Percentiles rank a stretch among this genome's conserved stretches.
phyloP scores from a whole-genome alignment of 2,329 filamentous ascomycete genomes.

The Colletotrichum phormii region DNA sequence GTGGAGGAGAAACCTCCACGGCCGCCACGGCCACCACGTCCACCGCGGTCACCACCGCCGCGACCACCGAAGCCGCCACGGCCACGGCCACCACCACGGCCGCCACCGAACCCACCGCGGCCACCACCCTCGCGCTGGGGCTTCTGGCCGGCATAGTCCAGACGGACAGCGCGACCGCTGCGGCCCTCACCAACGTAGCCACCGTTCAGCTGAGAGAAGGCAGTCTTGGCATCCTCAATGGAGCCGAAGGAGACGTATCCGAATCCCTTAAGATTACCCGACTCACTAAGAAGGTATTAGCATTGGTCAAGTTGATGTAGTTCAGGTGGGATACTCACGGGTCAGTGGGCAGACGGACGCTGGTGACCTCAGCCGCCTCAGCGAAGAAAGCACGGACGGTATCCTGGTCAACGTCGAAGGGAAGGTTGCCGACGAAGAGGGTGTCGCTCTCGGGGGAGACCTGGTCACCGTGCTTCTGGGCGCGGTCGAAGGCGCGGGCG shows the following conservation, averaged over 20 bases:
- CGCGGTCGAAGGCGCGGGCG: conserved; percentile 72
- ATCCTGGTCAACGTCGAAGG: conserved; percentile 85
- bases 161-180: conserved; percentile 78
- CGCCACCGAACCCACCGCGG: conserved; percentile 48
- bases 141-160: conserved; percentile 83
- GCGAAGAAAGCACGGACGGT: conserved; percentile 79
- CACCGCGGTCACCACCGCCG: conserved; percentile 58
- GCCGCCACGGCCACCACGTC: conserved; percentile 64
- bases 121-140: conserved; percentile 64
- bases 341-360: conserved; percentile 90
- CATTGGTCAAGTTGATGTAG: background rate
- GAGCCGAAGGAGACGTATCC: conserved; percentile 89
- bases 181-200: conserved; percentile 72
- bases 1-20: conserved; percentile 62
- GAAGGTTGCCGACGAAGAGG: conserved; percentile 91
- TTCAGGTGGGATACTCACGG: conserved; percentile 59
- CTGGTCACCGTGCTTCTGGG: conserved; percentile 80
- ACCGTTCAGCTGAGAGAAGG: conserved; percentile 77
- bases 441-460: conserved; percentile 86
- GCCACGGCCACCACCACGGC: conserved; percentile 63
- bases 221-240: conserved; percentile 84
- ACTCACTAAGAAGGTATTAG: conserved; percentile 66
- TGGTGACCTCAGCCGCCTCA: conserved; percentile 76
- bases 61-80: conserved; percentile 64
- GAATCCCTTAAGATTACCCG: conserved; percentile 89